These are phyloP conservation scores for Coemansia brasiliensis DNA, from an alignment of 192 early-diverging fungal species.

Conservation along the genomic window DNA sequence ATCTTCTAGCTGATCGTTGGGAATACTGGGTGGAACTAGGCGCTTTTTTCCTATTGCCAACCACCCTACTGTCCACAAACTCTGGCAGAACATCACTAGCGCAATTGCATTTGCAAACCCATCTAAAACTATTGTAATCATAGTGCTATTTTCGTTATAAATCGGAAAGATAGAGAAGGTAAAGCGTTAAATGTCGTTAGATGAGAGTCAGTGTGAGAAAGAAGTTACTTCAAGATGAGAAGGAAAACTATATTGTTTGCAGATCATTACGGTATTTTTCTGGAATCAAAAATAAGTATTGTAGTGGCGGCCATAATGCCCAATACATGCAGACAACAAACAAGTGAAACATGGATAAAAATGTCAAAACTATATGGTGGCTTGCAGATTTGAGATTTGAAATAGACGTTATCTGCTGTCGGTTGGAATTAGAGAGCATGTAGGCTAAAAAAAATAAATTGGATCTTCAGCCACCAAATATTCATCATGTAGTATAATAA, in stretches of 20 bases:
- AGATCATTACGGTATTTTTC: no score
- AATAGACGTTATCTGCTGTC: no score
- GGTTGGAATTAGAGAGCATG: no score
- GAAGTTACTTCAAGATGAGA: constrained; percentile 2
- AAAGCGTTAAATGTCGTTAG: not conserved
- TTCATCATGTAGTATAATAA: no score
- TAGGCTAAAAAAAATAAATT: no score
- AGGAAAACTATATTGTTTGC: not conserved
- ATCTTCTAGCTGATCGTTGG: not conserved
- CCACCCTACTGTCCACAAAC: not conserved
- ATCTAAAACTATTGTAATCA: constrained; percentile 3
- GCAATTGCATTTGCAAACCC: constrained; percentile 10
- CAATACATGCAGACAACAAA: no score
- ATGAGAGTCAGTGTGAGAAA: not conserved
- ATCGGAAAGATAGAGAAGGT: not conserved
- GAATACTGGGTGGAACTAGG: constrained; percentile 7
- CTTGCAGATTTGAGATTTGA: no score
- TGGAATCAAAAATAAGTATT: not conserved
- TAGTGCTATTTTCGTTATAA: not conserved
- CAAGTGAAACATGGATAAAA: no score
- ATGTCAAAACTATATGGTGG: no score
- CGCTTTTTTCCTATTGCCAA: not conserved
- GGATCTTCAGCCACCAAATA: no score
- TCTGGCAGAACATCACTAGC: constrained; percentile 13
- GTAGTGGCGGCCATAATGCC: no score